Conservation (phyloP, 106 monocot genomes). For the Dactylorhiza incarnata region DNA sequence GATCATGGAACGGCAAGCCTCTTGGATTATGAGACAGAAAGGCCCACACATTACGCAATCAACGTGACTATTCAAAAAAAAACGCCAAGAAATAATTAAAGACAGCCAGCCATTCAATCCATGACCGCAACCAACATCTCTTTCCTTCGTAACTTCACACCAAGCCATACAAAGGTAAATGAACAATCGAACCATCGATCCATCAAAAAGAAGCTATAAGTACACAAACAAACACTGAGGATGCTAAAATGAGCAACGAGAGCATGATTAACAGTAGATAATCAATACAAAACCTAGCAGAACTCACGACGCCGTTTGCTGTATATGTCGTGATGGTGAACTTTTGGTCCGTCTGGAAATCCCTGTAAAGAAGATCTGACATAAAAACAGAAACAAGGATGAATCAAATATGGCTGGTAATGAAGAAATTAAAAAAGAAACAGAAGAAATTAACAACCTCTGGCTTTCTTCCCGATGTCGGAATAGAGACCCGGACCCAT, state of each 20-base stretch:
- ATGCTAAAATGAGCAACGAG: neutral
- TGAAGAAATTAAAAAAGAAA: neutral
- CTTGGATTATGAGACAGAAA: neutral
- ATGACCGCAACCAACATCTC: neutral
- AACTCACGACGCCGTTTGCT: constrained; percentile 53
- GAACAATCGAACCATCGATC: neutral
- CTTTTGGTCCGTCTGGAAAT: constrained; percentile 64
- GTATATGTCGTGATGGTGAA: constrained; percentile 47
- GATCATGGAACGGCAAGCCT: neutral
- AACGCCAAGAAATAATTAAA: neutral
- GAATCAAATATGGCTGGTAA: neutral
- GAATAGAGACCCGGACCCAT: constrained; percentile 48
- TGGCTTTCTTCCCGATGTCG: constrained; percentile 45
- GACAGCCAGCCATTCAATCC: neutral
- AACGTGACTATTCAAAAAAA: neutral
- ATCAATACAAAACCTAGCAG: neutral
- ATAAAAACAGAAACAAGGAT: neutral
- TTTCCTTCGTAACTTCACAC: no score
- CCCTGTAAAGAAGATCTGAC: constrained; percentile 70
- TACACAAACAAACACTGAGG: neutral
- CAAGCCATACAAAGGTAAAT: neutral
- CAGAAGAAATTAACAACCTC: constrained; percentile 20
- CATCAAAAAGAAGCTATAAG: neutral
- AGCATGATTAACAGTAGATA: neutral
- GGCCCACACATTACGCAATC: neutral